Evolutionary conservation across 441 rosid genomes (phyloP).

Genomic region (Viola pubescens): DNA sequence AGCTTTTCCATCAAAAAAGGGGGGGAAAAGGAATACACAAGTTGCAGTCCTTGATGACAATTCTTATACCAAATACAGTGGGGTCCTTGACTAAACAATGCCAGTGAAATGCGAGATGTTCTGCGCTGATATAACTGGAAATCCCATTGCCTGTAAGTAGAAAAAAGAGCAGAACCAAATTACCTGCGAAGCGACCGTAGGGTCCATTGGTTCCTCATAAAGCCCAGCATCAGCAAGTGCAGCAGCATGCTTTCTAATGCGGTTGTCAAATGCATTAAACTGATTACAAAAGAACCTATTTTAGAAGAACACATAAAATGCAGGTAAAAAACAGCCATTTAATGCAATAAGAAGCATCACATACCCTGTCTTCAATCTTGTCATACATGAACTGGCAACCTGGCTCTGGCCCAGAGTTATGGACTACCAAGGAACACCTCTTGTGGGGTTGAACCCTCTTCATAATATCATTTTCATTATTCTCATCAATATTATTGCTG

Average conservation of each 20-base stretch:
- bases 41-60: too few relatives aligned
- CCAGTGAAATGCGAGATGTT: not conserved
- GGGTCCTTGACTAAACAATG: not conserved
- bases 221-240: conserved; percentile 54
- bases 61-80: too few relatives aligned
- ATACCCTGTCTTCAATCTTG: conserved; percentile 78
- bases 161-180: conserved; percentile 5
- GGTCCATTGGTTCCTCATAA: conserved; percentile 72
- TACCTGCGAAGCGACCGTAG: conserved; percentile 92
- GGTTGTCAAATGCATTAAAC: conserved; percentile 74
- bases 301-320: conserved; percentile 15
- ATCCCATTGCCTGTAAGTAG: not conserved
- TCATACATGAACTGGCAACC: conserved; percentile 92
- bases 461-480: conserved; percentile 61
- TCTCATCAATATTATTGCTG: conserved; percentile 31
- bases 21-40: too few relatives aligned
- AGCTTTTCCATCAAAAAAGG: too few relatives aligned
- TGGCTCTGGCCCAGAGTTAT: conserved; percentile 57
- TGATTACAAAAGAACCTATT: conserved; percentile 18
- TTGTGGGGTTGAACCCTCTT: conserved; percentile 56
- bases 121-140: not conserved
- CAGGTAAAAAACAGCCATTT: conserved; percentile 13
- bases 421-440: conserved; percentile 56
- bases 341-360: conserved; percentile 14
- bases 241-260: conserved; percentile 51